Evolutionary conservation across 2,329 filamentous ascomycete genomes (phyloP).

Genomic region (Hypocreales sp.): DNA sequence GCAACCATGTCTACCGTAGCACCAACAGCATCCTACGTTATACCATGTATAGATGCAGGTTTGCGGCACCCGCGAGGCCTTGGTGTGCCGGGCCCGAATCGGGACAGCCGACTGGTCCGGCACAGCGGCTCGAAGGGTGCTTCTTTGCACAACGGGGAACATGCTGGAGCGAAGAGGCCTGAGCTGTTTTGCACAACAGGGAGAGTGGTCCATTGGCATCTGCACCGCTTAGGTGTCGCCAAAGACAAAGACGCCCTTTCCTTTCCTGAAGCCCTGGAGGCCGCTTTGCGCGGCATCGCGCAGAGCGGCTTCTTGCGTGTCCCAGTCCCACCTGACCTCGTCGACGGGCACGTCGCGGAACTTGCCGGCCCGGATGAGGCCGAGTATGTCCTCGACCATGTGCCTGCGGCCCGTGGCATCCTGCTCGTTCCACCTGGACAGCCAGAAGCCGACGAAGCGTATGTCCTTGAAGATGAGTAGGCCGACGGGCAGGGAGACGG

Average conservation of each 20-base stretch:
- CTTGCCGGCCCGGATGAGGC: slow-evolving; percentile 55
- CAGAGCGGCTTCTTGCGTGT: slow-evolving; percentile 55
- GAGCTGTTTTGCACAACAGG: too few species aligned
- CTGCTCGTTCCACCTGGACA: slow-evolving; percentile 72
- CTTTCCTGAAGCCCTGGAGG: slow-evolving; percentile 66
- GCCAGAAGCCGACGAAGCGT: slow-evolving; percentile 85
- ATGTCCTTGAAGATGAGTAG: slow-evolving; percentile 90
- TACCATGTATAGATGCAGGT: too few species aligned
- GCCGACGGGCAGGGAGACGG: slow-evolving; percentile 64
- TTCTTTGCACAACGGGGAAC: too few species aligned
- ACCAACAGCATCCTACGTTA: too few species aligned
- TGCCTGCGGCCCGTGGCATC: slow-evolving; percentile 58
- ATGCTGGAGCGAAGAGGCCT: too few species aligned
- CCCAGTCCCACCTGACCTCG: slow-evolving; percentile 68
- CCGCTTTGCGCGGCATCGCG: slow-evolving; percentile 67
- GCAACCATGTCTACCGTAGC: too few species aligned
- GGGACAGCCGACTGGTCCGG: too few species aligned
- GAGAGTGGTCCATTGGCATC: too few species aligned
- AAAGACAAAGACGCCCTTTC: slow-evolving; percentile 86
- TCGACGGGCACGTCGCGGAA: slow-evolving; percentile 78
- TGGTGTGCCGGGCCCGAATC: too few species aligned
- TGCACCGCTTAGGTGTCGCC: slow-evolving; percentile 29
- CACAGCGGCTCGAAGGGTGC: too few species aligned
- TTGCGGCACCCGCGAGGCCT: too few species aligned
- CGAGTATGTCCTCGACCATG: slow-evolving; percentile 75